Evolutionary conservation across 2,329 filamentous ascomycete genomes (phyloP), one percentile per base, ranked within the genome.

Genomic region (Orbilia ellipsospora): DNA sequence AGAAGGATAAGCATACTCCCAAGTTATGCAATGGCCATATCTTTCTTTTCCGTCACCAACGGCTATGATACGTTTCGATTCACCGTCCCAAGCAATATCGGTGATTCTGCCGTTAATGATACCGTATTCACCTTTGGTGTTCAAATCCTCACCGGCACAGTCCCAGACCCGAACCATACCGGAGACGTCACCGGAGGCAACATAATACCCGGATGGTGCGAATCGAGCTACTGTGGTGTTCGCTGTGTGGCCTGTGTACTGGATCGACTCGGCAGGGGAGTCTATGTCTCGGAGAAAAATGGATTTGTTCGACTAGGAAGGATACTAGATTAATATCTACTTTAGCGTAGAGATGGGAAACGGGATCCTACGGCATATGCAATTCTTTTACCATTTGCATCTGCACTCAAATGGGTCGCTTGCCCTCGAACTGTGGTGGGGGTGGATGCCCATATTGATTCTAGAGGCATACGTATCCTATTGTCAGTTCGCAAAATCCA

Each of bases 281-380:
- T 99, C 94, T 84, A 99, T 97, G 77, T 90, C 94, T 79, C 95
- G 93, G 56, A 99, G 87, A 84, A 97, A 98, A 83, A 99, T 90
- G 77, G 94, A 98, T 86, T 98, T 98, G 81, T 93, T 94, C 63
- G 93, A 94, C 93, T 96, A 79, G 54, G 26, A 2, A 57, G 8
- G 31, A 48, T 10, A 52, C 50, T 12, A 72, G 48, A 64, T 57
- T 65, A 51, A 61, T 61, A 15, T 23, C 4, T 16, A 59, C 36
- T n/a, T n/a, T 16, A n/a, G 20, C 36, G 4, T 18, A n/a, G 8
- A 20, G 48, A 45, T 18, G 7, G 18, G 26, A 48, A 10, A 42
- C 5, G 10, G 62, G 26, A 36, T 26, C 90, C 83, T 86, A 96
- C 93, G 76, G 94, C 93, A 83, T 99, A 99, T 73, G 93, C 91